Percentiles rank a stretch among this genome's conserved stretches.
phyloP scores from a whole-genome alignment of 1,284 basidiomycete species.

The Papiliotrema nemorosa region DNA sequence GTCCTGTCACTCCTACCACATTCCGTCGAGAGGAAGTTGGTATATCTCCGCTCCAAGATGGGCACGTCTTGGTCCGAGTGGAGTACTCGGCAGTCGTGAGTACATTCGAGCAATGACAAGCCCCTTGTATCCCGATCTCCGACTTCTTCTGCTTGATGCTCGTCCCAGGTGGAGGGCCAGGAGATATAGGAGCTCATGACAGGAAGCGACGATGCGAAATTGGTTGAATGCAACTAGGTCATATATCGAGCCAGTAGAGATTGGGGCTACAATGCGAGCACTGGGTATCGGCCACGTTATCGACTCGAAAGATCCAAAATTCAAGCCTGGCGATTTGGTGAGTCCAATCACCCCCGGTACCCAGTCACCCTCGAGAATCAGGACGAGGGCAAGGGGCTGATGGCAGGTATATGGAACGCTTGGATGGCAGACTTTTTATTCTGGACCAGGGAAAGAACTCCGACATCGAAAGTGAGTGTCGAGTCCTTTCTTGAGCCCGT shows the following conservation, averaged over 20 bases:
- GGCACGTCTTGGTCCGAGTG: slow-evolving; percentile 67
- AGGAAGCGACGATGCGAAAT: slow-evolving; percentile 79
- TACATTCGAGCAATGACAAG: neutral
- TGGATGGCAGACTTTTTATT: slow-evolving; percentile 77
- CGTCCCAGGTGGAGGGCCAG: neutral
- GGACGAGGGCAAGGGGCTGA: neutral
- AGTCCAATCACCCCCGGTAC: slow-evolving; percentile 12
- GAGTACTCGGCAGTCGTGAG: slow-evolving; percentile 64
- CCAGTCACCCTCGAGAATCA: neutral
- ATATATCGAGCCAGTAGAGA: slow-evolving; percentile 61
- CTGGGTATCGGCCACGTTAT: slow-evolving; percentile 66
- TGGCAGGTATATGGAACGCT: slow-evolving; percentile 23
- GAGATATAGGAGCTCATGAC: neutral
- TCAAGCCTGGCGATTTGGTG: slow-evolving; percentile 66
- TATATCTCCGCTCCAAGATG: slow-evolving; percentile 55
- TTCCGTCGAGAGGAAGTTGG: slow-evolving; percentile 60
- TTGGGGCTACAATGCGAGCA: slow-evolving; percentile 77
- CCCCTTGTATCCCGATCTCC: too few relatives aligned
- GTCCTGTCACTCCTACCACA: slow-evolving; percentile 63
- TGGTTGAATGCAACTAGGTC: slow-evolving; percentile 68
- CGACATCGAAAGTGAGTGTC: slow-evolving; percentile 56
- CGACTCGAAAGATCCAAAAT: slow-evolving; percentile 53
- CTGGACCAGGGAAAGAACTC: slow-evolving; percentile 58
- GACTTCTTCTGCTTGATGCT: too few relatives aligned
- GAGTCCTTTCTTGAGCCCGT: too few relatives aligned